Evolutionary conservation across 768 basidiomycete genomes (phyloP).

Genomic region (Gautieria morchelliformis): DNA sequence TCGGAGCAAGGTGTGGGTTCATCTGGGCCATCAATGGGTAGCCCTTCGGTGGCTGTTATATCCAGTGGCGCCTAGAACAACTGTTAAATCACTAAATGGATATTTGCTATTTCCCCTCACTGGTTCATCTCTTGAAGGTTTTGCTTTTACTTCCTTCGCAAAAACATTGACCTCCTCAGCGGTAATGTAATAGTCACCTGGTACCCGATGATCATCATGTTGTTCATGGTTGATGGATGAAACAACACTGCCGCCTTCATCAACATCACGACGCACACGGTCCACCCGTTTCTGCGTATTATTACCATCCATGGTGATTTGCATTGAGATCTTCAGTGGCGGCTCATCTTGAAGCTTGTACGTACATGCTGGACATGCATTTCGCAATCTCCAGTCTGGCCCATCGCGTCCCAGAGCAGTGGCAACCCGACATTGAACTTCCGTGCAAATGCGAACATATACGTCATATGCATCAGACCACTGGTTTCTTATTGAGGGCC

Average conservation of each 20-base stretch:
- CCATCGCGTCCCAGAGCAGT: conserved; percentile 19
- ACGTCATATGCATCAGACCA: conserved; percentile 27
- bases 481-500: conserved; percentile 11
- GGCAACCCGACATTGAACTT: conserved; percentile 16
- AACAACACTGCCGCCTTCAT: conserved; percentile 14
- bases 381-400: conserved; percentile 23
- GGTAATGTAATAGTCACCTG: conserved; percentile 20
- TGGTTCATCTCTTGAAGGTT: conserved; percentile 12
- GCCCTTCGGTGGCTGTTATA: conserved; percentile 8
- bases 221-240: neutral
- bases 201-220: conserved; percentile 4
- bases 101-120: neutral
- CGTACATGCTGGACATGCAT: conserved; percentile 28
- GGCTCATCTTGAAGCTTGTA: conserved; percentile 27
- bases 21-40: neutral
- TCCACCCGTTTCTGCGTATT: conserved; percentile 24
- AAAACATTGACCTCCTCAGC: conserved; percentile 20
- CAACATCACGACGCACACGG: conserved; percentile 9
- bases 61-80: conserved; percentile 8
- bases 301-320: conserved; percentile 27
- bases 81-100: no score
- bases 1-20: conserved; percentile 15
- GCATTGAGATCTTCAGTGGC: conserved; percentile 13
- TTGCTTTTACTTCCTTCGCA: conserved; percentile 20
- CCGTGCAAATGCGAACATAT: conserved; percentile 21